Evolutionary conservation across 164 flowering plant genomes (phyloP), one percentile per base, ranked within the genome.

Genomic region (Hamamelis virginiana): DNA sequence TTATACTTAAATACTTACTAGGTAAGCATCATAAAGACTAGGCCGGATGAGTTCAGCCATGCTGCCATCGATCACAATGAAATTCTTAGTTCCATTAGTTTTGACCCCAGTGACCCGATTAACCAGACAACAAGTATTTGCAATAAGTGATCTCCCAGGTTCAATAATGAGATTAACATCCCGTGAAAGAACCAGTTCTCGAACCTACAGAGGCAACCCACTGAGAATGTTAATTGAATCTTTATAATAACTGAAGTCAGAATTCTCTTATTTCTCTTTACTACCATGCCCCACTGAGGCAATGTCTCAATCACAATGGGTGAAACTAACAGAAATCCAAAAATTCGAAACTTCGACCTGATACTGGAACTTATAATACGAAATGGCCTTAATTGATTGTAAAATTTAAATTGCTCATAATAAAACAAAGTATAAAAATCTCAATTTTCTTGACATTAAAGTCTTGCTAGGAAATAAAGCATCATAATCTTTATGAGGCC

Each of bases 31-130:
- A 66, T 96, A 96, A 28, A 96, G 94, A 82, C 99, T 96, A n/a
- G 99, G 99, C 14, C 98, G 93, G 66, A 96, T 96, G 61, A 93
- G 98, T 65, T 93, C 99, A 44, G 99, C 87, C 98, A 93, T 96
- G 80, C 99, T 96, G 19, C 98, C 99, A 87, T 93, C 97, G 53
- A 93, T 80, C 67, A 96, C 98, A 51, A 96, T 76, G 71, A 96
- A 96, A 70, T 93, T 93, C 68, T 96, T 96, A 4, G 99, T 89
- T 28, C 99, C 99, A 80, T 96, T 96, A 53, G 97, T 93, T 84
- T 96, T 96, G 23, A 93, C 97, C 9, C 99, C 99, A 41, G 87
- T 92, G 41, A 96, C 97, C 8, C 82, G 96, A 75, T 89, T 91
- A 27, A 96, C 96, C 25, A 96, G 77, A 81, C 99, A 96, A 80